These are phyloP conservation scores for Amanita pallidorosea DNA, from an alignment of 768 basidiomycete species.

Conservation along the genomic window DNA sequence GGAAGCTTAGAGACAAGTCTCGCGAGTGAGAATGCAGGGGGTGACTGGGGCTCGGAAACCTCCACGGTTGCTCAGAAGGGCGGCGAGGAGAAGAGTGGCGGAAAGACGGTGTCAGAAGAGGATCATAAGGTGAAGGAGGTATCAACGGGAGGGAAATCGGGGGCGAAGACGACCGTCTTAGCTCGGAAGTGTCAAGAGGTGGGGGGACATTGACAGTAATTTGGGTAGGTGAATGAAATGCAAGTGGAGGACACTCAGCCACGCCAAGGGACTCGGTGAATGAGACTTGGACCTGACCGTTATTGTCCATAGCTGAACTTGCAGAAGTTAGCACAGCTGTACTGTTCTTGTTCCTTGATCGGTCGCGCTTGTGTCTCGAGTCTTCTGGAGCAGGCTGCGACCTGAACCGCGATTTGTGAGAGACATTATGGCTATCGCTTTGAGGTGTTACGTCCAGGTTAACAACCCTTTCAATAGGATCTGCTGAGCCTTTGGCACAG, in stretches of 20 bases:
- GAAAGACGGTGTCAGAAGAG: constrained; percentile 64
- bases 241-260: constrained; percentile 24
- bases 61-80: constrained; percentile 76
- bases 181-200: constrained; percentile 13
- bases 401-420: constrained; percentile 36
- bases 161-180: constrained; percentile 17
- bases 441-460: constrained; percentile 31
- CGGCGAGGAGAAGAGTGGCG: constrained; percentile 67
- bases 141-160: constrained; percentile 22
- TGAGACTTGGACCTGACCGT: constrained; percentile 8
- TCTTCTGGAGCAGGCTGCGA: constrained; percentile 18
- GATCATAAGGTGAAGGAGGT: constrained; percentile 69
- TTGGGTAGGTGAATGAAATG: constrained; percentile 22
- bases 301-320: constrained; percentile 13
- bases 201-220: constrained; percentile 14
- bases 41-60: constrained; percentile 71
- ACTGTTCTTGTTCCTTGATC: constrained; percentile 10
- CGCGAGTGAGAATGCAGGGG: constrained; percentile 57
- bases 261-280: constrained; percentile 10
- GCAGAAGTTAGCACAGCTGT: constrained; percentile 14
- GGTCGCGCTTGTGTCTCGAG: constrained; percentile 14
- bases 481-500: constrained; percentile 17
- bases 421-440: constrained; percentile 18
- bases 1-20: constrained; percentile 56
- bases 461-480: constrained; percentile 31